These are phyloP conservation scores for Syzygium syzygioides DNA, from an alignment of 441 rosid genomes.

Conservation along the genomic window DNA sequence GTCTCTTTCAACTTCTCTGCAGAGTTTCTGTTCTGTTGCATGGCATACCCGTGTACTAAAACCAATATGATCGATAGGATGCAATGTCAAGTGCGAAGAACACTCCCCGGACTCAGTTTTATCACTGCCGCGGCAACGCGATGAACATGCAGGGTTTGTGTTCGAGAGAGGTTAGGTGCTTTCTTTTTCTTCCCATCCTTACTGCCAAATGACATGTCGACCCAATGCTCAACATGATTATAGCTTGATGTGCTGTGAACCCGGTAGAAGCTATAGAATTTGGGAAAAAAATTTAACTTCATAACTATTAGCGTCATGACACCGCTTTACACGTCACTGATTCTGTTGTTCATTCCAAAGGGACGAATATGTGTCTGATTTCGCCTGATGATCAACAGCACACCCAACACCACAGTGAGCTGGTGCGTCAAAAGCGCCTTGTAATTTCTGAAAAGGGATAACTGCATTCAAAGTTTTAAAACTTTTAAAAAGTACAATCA, in stretches of 20 bases:
- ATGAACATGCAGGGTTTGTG: not conserved
- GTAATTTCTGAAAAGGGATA: not conserved
- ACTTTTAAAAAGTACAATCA: no score
- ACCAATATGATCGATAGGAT: not conserved
- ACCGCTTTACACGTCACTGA: not conserved
- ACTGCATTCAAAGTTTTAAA: no score
- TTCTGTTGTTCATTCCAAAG: not conserved
- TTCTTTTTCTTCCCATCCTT: not conserved
- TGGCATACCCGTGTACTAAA: not conserved
- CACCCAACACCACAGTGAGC: not conserved
- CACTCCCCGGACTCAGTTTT: not conserved
- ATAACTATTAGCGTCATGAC: not conserved
- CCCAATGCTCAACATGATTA: not conserved
- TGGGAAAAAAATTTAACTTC: no score
- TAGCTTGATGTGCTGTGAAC: not conserved
- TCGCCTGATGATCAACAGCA: not conserved
- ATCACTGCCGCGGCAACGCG: not conserved
- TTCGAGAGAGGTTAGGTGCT: not conserved
- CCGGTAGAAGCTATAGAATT: not conserved
- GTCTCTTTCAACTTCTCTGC: not conserved
- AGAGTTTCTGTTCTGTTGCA: not conserved
- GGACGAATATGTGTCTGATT: not conserved
- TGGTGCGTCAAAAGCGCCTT: not conserved
- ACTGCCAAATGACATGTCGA: not conserved
- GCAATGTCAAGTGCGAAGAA: not conserved